Conservation (phyloP, 306 rosid genomes). For the Cucurbita argyrosperma region DNA sequence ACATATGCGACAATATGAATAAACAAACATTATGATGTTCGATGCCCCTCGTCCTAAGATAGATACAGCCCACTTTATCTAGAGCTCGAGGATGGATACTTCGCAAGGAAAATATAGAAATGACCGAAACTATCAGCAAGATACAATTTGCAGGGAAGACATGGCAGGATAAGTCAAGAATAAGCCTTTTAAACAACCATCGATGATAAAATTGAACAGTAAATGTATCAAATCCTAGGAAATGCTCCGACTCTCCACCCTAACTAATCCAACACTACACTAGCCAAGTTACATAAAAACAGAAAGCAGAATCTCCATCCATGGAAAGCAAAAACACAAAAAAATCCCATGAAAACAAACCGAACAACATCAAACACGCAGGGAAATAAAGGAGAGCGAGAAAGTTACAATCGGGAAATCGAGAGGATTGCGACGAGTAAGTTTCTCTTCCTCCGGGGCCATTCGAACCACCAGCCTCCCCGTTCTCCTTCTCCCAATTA, state of each 20-base stretch:
- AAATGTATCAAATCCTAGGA: background rate
- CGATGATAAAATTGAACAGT: background rate
- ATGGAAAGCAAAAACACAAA: background rate
- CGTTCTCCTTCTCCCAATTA: background rate
- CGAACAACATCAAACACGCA: background rate
- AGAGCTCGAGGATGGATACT: background rate
- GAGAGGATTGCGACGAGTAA: constrained; percentile 76
- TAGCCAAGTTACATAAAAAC: background rate
- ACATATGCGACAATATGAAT: background rate
- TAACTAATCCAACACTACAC: background rate
- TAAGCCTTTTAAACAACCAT: background rate
- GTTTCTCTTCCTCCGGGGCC: constrained; percentile 80
- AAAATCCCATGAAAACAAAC: background rate
- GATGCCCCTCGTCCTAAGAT: background rate
- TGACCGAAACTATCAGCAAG: background rate
- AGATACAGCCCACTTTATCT: background rate
- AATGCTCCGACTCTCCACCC: background rate
- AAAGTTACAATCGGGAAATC: constrained; percentile 52
- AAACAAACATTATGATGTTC: background rate
- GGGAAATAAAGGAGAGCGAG: background rate
- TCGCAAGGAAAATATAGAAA: background rate
- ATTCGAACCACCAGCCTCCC: constrained; percentile 37
- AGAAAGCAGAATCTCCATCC: background rate
- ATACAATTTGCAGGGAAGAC: background rate
- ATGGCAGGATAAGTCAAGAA: background rate